phyloP scores from a whole-genome alignment of 108 stramenopile species.

The Schizochytrium sp. region DNA sequence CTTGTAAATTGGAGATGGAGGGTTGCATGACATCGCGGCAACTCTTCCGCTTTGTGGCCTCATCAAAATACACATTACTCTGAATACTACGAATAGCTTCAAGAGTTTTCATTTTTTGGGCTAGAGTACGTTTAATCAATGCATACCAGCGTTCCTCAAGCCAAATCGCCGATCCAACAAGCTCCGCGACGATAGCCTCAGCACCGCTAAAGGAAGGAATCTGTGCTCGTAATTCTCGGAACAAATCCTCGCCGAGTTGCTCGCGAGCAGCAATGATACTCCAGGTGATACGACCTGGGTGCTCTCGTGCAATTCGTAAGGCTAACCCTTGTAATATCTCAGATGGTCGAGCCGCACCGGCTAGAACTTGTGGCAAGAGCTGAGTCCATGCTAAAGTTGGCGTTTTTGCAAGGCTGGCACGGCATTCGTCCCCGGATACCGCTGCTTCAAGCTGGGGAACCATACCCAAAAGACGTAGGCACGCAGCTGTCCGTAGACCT shows the following conservation, averaged over 20 bases:
- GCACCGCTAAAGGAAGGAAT: conserved; percentile 26
- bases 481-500: neutral
- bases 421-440: neutral
- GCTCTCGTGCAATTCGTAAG: neutral
- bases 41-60: conserved; percentile 30
- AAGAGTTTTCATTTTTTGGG: conserved; percentile 2
- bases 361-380: conserved; percentile 25
- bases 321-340: neutral
- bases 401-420: neutral
- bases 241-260: conserved; percentile 10
- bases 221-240: neutral
- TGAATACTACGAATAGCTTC: conserved; percentile 32
- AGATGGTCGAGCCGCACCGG: neutral
- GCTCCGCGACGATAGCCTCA: conserved; percentile 9
- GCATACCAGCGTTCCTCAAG: conserved; percentile 37
- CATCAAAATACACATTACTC: conserved; percentile 55
- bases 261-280: conserved; percentile 16
- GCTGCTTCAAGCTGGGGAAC: neutral
- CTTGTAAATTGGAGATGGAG: neutral
- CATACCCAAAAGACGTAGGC: neutral
- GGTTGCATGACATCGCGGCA: conserved; percentile 56
- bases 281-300: conserved; percentile 24
- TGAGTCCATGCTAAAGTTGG: conserved; percentile 28
- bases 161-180: conserved; percentile 50
- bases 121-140: neutral